phyloP scores from a whole-genome alignment of 495 filamentous ascomycete species.

The Penicillium verhagenii region DNA sequence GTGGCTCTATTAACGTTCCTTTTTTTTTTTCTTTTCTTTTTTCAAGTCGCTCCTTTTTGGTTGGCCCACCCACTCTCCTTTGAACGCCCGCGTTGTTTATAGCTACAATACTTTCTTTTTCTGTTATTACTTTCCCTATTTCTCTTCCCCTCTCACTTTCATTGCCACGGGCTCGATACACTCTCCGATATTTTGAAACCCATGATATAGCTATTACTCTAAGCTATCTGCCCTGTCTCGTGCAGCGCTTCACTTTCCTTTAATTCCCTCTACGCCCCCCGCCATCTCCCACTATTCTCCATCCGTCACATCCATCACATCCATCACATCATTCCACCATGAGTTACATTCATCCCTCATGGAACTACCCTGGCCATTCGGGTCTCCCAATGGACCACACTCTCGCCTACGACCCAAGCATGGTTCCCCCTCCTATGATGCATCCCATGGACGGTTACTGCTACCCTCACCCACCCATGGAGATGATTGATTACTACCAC shows the following conservation, averaged over 20 bases:
- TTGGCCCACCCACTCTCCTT: constrained; percentile 15
- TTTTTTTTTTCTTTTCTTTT: constrained; percentile 11
- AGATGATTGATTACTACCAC: constrained; percentile 49
- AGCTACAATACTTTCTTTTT: constrained; percentile 17
- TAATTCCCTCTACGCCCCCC: constrained; percentile 2
- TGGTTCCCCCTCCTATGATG: constrained; percentile 44
- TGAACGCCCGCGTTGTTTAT: neutral
- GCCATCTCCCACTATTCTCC: constrained; percentile 1
- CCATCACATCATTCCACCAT: constrained; percentile 23
- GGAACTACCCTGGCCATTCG: constrained; percentile 38
- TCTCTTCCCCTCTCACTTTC: constrained; percentile 14
- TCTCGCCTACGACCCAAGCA: constrained; percentile 39
- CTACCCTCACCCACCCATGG: constrained; percentile 43
- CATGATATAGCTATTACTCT: constrained; percentile 23
- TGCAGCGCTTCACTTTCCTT: constrained; percentile 8
- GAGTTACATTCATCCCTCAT: constrained; percentile 48
- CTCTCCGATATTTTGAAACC: constrained; percentile 7
- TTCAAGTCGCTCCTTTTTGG: constrained; percentile 4
- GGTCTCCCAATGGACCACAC: constrained; percentile 42
- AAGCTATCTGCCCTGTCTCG: constrained; percentile 9
- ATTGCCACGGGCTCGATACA: constrained; percentile 7
- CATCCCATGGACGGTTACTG: constrained; percentile 46
- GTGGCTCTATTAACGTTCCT: constrained; percentile 5
- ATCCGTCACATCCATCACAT: constrained; percentile 6
- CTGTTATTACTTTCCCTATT: constrained; percentile 18